phyloP scores from a whole-genome alignment of 2,329 filamentous ascomycete genomes.

The Cladophialophora immunda region DNA sequence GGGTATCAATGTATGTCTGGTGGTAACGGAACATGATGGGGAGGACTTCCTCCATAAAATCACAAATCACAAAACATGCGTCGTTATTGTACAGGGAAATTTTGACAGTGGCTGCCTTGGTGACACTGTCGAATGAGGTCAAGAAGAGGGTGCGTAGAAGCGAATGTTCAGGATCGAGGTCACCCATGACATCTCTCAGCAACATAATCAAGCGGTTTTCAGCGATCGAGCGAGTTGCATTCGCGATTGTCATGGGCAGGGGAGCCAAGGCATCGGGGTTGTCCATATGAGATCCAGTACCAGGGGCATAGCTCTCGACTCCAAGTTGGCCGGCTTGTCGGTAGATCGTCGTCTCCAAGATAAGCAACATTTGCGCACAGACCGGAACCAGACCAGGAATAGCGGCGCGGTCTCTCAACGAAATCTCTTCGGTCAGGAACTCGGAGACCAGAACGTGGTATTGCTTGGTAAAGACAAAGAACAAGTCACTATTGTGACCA shows the following conservation, averaged over 20 bases:
- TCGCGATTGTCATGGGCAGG: conserved; percentile 70
- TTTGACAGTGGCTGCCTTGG: conserved; percentile 76
- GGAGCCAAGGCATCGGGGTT: conserved; percentile 73
- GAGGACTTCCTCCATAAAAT: conserved; percentile 85
- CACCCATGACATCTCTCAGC: conserved; percentile 79
- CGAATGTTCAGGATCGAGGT: conserved; percentile 62
- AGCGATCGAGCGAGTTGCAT: conserved; percentile 81
- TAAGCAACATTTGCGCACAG: conserved; percentile 80
- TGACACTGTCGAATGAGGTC: conserved; percentile 74
- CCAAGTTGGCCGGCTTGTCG: conserved; percentile 58
- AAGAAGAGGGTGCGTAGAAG: conserved; percentile 75
- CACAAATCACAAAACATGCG: conserved; percentile 88
- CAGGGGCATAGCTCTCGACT: conserved; percentile 62
- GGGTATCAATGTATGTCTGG: conserved; percentile 54
- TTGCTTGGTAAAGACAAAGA: conserved; percentile 91
- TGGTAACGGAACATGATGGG: conserved; percentile 70
- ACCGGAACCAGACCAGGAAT: conserved; percentile 82
- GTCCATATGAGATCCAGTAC: conserved; percentile 68
- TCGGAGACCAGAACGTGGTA: conserved; percentile 82
- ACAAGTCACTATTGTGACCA: conserved; percentile 85
- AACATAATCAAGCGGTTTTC: conserved; percentile 86
- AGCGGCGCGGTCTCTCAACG: conserved; percentile 66
- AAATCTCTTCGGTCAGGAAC: conserved; percentile 67
- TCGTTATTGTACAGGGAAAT: conserved; percentile 83
- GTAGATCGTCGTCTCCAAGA: conserved; percentile 84